These are phyloP conservation scores for Leccinum pseudoinsigne DNA, from an alignment of 1,284 basidiomycete species.

Conservation along the genomic window DNA sequence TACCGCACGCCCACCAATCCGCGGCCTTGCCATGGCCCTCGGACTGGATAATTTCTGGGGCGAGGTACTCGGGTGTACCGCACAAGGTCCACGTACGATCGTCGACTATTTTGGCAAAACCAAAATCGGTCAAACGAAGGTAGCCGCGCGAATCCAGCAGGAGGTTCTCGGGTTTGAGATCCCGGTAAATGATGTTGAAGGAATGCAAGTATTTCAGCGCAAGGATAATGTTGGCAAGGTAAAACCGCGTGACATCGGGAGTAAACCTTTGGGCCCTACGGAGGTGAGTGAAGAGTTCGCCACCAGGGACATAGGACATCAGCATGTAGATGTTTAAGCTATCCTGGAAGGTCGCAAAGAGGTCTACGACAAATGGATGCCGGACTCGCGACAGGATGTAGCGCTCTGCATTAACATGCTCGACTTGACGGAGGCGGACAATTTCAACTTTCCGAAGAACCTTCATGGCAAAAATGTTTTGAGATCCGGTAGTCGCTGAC, in stretches of 20 bases:
- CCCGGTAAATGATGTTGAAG: slow-evolving; percentile 98
- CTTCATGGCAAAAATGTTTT: slow-evolving; percentile 88
- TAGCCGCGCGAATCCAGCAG: slow-evolving; percentile 95
- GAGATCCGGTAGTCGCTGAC: slow-evolving; percentile 45
- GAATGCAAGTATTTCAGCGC: slow-evolving; percentile 97
- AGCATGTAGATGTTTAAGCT: slow-evolving; percentile 98
- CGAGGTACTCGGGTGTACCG: slow-evolving; percentile 96
- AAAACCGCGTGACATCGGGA: slow-evolving; percentile 98
- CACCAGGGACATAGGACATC: slow-evolving; percentile 97
- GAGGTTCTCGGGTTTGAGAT: slow-evolving; percentile 98
- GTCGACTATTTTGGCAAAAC: slow-evolving; percentile 97
- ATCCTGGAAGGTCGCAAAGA: slow-evolving; percentile 97
- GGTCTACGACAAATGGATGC: slow-evolving; percentile 82
- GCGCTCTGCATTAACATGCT: slow-evolving; percentile 97
- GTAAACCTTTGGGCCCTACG: slow-evolving; percentile 94
- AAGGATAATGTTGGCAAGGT: slow-evolving; percentile 95
- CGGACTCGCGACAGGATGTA: slow-evolving; percentile 89
- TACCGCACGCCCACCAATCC: slow-evolving; percentile 99
- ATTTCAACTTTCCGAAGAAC: slow-evolving; percentile 92
- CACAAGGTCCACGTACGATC: slow-evolving; percentile 99
- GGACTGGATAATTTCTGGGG: slow-evolving; percentile 94
- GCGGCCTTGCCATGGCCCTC: slow-evolving; percentile 98
- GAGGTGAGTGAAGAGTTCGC: slow-evolving; percentile 94
- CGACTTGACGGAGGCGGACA: slow-evolving; percentile 94
- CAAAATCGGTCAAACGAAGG: slow-evolving; percentile 97